Base-by-base conservation (phyloP, 2,329 filamentous ascomycete species). In the Chrysoporthe puriensis region DNA sequence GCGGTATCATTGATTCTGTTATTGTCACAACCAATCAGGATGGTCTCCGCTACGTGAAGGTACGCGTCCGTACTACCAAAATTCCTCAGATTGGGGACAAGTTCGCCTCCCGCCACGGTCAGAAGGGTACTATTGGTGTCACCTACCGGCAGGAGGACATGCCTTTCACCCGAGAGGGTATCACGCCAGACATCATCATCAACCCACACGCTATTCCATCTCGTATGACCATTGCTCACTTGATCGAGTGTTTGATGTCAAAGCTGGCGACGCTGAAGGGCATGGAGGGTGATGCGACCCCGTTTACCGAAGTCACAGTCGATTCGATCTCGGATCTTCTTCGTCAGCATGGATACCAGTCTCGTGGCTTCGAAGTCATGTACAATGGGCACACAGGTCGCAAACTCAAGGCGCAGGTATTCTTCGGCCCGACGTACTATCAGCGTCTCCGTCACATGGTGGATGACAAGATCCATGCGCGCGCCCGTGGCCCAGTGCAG, bases 171-270 rank as follows among this genome's bases (percentile, higher is more conserved):
- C 85, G 89, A 48, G 93, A 98, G 77, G 96, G 96, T 74, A 87
- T 99, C 64, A 91, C 91, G 0, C 96, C 96, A 0, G 96, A 99
- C 80, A 86, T 99, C 71, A 97, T 99, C 80, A 98, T 99, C 85
- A 99, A 99, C 80, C 96, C 96, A 1, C 96, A 99, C 86, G 96
- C 96, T 77, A 99, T 99, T 87, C 96, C 96, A 0, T 99, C 96
- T 66, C 96, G 96, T 88, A 99, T 99, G 96, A 99, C 96, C 2
- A 99, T 99, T 89, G 96, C 96, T 74, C 96, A 99, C 86, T 94
- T 99, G 88, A 97, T 99, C 78, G 96, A 99, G 84, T 99, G 96
- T 86, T 87, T 98, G 73, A 87, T 99, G 66, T 97, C 93, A 78
- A 99, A 99, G 79, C 96, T 99, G 46, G 93, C 94, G 1, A 92